Conservation (phyloP, 73 alveolate genomes). For the Tetrahymena thermophila region DNA sequence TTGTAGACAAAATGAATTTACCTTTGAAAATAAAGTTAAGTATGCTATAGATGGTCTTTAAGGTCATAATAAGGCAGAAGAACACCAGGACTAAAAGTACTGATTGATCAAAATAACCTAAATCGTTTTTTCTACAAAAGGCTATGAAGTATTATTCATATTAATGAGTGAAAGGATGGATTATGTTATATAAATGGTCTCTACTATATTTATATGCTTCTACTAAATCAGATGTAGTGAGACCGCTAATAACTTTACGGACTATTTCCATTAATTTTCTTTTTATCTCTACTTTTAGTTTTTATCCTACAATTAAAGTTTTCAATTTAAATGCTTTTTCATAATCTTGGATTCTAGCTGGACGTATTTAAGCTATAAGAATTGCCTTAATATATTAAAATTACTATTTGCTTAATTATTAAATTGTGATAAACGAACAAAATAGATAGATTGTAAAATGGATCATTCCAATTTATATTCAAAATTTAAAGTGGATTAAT, state of each 20-base stretch:
- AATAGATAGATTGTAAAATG: not conserved
- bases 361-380: not conserved
- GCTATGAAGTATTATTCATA: not conserved
- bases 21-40: not conserved
- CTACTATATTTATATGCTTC: not conserved
- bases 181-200: not conserved
- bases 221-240: not conserved
- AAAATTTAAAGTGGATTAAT: no score
- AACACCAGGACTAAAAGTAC: not conserved
- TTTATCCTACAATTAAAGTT: not conserved
- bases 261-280: not conserved
- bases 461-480: no score
- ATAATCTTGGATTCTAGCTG: not conserved
- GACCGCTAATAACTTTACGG: not conserved
- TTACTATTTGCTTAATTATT: no score
- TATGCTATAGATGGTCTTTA: not conserved
- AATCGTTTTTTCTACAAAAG: not conserved
- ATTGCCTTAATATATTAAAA: not conserved
- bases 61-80: not conserved
- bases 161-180: not conserved
- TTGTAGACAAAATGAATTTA: not conserved
- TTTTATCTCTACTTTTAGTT: not conserved
- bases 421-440: not conserved
- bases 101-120: not conserved
- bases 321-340: not conserved